Conservation (phyloP, 495 filamentous ascomycete species). For the Aspergillus ostianus region DNA sequence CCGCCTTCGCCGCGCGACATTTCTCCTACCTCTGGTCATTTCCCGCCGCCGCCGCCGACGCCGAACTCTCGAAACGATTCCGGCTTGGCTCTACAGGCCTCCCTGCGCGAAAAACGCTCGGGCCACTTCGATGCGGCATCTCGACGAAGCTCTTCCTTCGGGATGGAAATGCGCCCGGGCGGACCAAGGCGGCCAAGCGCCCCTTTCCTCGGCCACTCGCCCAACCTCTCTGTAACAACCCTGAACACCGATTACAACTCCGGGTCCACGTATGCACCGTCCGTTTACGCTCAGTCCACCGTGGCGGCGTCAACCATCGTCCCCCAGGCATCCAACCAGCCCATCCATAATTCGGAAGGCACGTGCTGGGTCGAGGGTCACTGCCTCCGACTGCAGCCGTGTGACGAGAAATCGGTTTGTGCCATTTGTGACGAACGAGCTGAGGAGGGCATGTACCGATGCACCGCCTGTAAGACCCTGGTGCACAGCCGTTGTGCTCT, state of each 20-base stretch:
- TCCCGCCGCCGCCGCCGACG: slow-evolving; percentile 70
- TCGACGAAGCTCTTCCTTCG: slow-evolving; percentile 87
- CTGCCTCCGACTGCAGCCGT: slow-evolving; percentile 70
- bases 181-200: slow-evolving; percentile 73
- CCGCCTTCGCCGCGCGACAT: slow-evolving; percentile 73
- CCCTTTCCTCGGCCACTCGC: slow-evolving; percentile 77
- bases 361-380: slow-evolving; percentile 93
- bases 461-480: slow-evolving; percentile 70
- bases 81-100: slow-evolving; percentile 79
- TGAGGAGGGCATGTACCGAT: slow-evolving; percentile 88
- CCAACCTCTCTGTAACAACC: slow-evolving; percentile 81
- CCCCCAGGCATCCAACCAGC: slow-evolving; percentile 83
- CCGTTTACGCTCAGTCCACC: slow-evolving; percentile 93
- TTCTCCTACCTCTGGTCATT: slow-evolving; percentile 78
- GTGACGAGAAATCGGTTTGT: slow-evolving; percentile 70
- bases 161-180: slow-evolving; percentile 66
- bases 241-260: slow-evolving; percentile 71
- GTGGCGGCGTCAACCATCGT: slow-evolving; percentile 98
- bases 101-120: slow-evolving; percentile 88
- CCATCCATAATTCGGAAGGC: slow-evolving; percentile 80
- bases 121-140: slow-evolving; percentile 87
- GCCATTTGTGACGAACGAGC: slow-evolving; percentile 85
- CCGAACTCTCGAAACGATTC: slow-evolving; percentile 86
- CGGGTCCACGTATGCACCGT: slow-evolving; percentile 85
- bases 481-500: slow-evolving; percentile 81